A percentile compares a stretch with the other conserved stretches of the same genome.
phyloP scores from a whole-genome alignment of 2,329 filamentous ascomycete genomes.

The Alternaria brassicicola region DNA sequence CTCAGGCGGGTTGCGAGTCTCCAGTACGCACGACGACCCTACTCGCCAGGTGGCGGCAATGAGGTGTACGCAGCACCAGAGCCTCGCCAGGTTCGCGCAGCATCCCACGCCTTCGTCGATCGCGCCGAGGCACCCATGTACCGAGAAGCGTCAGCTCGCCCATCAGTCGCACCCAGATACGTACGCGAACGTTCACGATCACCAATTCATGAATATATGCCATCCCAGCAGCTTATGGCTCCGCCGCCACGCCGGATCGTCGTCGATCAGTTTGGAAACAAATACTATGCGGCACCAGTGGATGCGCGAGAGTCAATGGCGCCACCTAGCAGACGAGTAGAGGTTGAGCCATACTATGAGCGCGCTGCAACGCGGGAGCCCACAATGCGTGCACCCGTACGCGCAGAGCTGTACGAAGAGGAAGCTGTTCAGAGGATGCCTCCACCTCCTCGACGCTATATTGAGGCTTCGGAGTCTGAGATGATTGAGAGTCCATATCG shows the following conservation, averaged over 20 bases:
- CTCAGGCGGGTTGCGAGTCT: conserved; percentile 56
- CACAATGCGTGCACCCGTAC: conserved; percentile 56
- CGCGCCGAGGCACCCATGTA: conserved; percentile 45
- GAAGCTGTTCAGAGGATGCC: conserved; percentile 48
- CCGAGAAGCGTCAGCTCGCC: conserved; percentile 48
- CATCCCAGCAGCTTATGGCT: conserved; percentile 51
- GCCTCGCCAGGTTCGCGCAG: conserved; percentile 47
- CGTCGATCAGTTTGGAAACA: conserved; percentile 81
- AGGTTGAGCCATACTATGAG: conserved; percentile 70
- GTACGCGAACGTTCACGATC: conserved; percentile 52
- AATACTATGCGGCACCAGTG: conserved; percentile 68
- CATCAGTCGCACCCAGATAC: conserved; percentile 46
- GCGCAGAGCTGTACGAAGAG: conserved; percentile 57
- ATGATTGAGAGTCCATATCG: conserved; percentile 62
- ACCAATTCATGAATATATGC: conserved; percentile 48
- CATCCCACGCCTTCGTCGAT: conserved; percentile 52
- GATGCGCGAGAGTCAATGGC: conserved; percentile 61
- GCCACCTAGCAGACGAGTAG: conserved; percentile 55
- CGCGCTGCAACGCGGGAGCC: conserved; percentile 61
- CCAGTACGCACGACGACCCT: conserved; percentile 54
- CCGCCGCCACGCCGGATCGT: conserved; percentile 69
- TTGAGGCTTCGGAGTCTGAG: conserved; percentile 68
- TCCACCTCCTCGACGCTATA: conserved; percentile 56
- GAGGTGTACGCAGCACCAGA: conserved; percentile 50
- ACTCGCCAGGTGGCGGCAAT: conserved; percentile 45